Evolutionary conservation across 78 protist genomes (phyloP), one percentile per base, ranked within the genome.

Genomic region (Trichosphaerium sp.): DNA sequence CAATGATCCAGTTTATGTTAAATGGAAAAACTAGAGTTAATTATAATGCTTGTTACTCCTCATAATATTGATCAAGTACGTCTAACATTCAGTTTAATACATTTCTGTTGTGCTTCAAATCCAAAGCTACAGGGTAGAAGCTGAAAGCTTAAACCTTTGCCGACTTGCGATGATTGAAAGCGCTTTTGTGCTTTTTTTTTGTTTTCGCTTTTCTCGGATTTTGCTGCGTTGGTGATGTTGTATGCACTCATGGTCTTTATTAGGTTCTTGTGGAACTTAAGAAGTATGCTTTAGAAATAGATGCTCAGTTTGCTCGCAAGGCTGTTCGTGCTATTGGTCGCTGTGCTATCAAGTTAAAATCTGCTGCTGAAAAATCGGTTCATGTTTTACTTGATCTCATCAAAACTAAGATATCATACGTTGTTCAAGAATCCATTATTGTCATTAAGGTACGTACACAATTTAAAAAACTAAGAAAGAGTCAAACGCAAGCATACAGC

Each of bases 1-100:
- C 88, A 89, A 93, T 82, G 97, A 93, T 70, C 93, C 97, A 31
- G 69, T 80, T 61, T 93, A 91, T 65, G 94, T 93, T 51, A 93
- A 93, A 49, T 91, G 69, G 97, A 93, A 66, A 93, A 93, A 84
- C 87, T 93, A 39, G 96, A 91, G 42, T 85, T 89, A 51, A 63
- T 93, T 73, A 37, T 85, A 25, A 59, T 55, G 41, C 89, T 94
- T 7, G 94, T 87, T 41, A 3, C 61, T 10, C 87, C 83, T n/a
- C 23, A 42, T 26, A 94, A 87, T 80, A 32, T 82, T 59, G 74
- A 68, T 42, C 84, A 81, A 44, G 67, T n/a, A n/a, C n/a, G n/a
- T n/a, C n/a, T n/a, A n/a, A n/a, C n/a, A n/a, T n/a, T n/a, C n/a
- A n/a, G n/a, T n/a, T n/a, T n/a, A n/a, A n/a, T n/a, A n/a, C n/a